Evolutionary conservation across 805 yeast genomes (phyloP), one percentile per base, ranked within the genome.

Genomic region (Candida tammaniensis): DNA sequence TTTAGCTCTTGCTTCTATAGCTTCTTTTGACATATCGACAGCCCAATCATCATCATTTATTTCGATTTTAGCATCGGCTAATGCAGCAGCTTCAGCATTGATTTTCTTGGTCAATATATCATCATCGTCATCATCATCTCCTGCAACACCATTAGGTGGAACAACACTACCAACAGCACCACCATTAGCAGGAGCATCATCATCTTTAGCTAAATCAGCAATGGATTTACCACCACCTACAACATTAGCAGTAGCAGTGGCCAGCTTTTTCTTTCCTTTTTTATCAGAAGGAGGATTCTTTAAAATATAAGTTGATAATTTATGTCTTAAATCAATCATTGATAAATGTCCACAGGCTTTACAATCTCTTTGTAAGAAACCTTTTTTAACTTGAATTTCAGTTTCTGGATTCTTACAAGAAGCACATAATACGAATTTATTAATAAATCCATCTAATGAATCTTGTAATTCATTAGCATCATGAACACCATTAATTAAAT

Each of bases 371-470:
- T 80, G 82, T 56, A 93, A 69, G 47, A 70, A 71, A 27, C 82
- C 93, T 46, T 78, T 82, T 51, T 81, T 79, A 49, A 93, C 72
- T 48, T 80, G 72, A 57, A 89, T 81, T 57, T 87, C 97, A 16
- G 98, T 93, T 68, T 93, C 98, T 30, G 98, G 98, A 68, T 93
- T 93, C 70, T 86, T 85, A 74, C 98, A 93, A 38, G 86, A 75
- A 17, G 85, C 89, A 77, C 98, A 93, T 34, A 93, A 76, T 43
- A 93, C 96, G 56, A 87, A 93, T 63, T 82, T 89, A 66, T 71
- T 72, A 69, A 93, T 93, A 67, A 93, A 93, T 2, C 95, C 96
- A 61, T 93, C 98, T 54, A 93, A 72, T 18, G 84, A 76, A 57
- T 93, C 98, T 71, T 93, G 98, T 50, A 93, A 75, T 64, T 87